Conservation (phyloP, 176 grass and related monocot species). For the Aechmea fasciata region DNA sequence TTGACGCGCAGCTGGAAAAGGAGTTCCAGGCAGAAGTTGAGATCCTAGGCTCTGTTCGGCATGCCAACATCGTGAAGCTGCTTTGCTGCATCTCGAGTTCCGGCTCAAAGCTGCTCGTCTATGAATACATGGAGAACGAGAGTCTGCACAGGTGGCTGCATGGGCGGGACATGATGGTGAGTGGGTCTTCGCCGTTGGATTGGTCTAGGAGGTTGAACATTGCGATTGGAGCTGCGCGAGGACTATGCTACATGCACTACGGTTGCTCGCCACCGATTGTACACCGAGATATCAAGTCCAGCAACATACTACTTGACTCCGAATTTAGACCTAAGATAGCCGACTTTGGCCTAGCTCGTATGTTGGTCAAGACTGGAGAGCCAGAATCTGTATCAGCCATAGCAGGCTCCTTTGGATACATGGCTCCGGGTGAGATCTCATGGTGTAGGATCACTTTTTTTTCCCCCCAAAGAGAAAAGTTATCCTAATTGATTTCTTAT, state of each 20-base stretch:
- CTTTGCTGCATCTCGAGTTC: conserved; percentile 44
- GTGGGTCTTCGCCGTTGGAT: conserved; percentile 5
- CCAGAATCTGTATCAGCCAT: conserved; percentile 26
- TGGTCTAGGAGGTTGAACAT: conserved; percentile 52
- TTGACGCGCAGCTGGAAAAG: conserved; percentile 17
- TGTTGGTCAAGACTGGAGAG: conserved; percentile 36
- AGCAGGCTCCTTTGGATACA: conserved; percentile 62
- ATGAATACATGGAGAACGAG: conserved; percentile 69
- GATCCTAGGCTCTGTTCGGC: conserved; percentile 45
- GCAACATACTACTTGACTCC: conserved; percentile 61
- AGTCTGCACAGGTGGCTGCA: conserved; percentile 53
- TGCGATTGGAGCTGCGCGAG: conserved; percentile 47
- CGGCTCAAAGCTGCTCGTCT: conserved; percentile 38
- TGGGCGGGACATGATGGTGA: background rate
- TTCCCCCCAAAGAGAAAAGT: too few species aligned
- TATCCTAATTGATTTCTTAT: background rate
- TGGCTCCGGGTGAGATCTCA: conserved; percentile 39
- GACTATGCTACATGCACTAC: conserved; percentile 55
- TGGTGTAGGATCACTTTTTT: too few species aligned
- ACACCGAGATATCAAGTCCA: conserved; percentile 72
- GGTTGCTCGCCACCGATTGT: conserved; percentile 29
- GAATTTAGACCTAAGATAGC: conserved; percentile 45
- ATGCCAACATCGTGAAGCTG: conserved; percentile 57
- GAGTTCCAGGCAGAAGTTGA: conserved; percentile 44
- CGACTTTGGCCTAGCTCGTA: conserved; percentile 54